Evolutionary conservation across 2,329 filamentous ascomycete genomes (phyloP).

Genomic region (Colletotrichum sojae): DNA sequence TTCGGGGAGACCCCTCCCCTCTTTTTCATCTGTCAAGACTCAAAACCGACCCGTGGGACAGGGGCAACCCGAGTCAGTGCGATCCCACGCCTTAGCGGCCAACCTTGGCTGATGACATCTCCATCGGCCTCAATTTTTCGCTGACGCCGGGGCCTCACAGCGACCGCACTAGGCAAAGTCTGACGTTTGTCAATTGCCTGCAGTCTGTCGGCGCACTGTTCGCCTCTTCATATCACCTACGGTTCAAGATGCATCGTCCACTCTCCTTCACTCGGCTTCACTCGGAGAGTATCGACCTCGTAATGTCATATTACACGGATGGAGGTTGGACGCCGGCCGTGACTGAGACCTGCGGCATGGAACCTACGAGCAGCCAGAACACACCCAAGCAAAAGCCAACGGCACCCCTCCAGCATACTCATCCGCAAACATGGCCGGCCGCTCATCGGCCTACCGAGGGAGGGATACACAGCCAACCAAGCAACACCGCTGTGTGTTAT

Average conservation of each 20-base stretch:
- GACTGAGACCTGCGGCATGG: slow-evolving; percentile 10
- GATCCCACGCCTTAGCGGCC: slow-evolving; percentile 19
- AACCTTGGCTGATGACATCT: slow-evolving; percentile 30
- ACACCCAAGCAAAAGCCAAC: slow-evolving; percentile 38
- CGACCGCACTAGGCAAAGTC: slow-evolving; percentile 1
- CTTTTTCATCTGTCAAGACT: slow-evolving; percentile 19
- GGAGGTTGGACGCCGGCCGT: slow-evolving; percentile 8
- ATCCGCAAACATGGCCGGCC: slow-evolving; percentile 25
- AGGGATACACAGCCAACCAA: neutral
- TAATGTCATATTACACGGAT: neutral
- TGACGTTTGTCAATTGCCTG: neutral
- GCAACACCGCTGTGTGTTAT: neutral
- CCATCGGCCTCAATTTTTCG: slow-evolving; percentile 13
- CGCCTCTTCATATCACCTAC: neutral
- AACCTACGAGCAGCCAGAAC: slow-evolving; percentile 14
- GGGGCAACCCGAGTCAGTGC: slow-evolving; percentile 33
- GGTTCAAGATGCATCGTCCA: neutral
- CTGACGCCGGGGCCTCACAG: slow-evolving; percentile 15
- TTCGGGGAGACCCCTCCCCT: neutral
- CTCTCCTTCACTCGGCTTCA: neutral
- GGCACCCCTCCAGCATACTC: slow-evolving; percentile 13
- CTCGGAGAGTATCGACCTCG: neutral
- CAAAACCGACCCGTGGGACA: slow-evolving; percentile 18
- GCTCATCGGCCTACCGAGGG: neutral
- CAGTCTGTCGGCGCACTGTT: neutral